Evolutionary conservation across 2,329 filamentous ascomycete species (phyloP).

Genomic region (Fusarium chaquense): DNA sequence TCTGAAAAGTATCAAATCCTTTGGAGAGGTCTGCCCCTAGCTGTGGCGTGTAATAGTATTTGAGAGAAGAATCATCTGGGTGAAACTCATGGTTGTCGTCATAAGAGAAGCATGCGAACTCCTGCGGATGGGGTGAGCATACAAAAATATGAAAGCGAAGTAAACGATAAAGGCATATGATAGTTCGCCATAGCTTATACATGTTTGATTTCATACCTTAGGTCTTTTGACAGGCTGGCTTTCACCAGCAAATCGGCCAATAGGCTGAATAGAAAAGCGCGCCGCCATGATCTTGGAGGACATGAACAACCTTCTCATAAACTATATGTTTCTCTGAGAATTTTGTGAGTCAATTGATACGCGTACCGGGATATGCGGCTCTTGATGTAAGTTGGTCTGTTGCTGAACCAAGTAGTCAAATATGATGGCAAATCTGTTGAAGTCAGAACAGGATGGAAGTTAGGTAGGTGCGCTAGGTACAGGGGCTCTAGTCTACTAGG

Average conservation of each 20-base stretch:
- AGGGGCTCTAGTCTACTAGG: too few relatives aligned
- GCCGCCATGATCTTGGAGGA: conserved; percentile 44
- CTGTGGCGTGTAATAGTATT: conserved; percentile 86
- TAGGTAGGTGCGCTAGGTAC: background rate
- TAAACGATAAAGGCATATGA: background rate
- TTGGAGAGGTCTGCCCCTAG: conserved; percentile 79
- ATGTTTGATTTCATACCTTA: conserved; percentile 63
- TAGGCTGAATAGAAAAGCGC: conserved; percentile 76
- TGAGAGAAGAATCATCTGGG: conserved; percentile 81
- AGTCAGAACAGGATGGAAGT: conserved; percentile 4
- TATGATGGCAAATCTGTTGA: background rate
- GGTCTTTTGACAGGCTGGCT: conserved; percentile 80
- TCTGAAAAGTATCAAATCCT: conserved; percentile 85
- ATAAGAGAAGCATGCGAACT: conserved; percentile 94
- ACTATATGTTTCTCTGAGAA: background rate
- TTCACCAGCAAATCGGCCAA: conserved; percentile 74
- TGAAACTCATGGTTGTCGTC: conserved; percentile 83
- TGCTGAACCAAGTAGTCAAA: background rate
- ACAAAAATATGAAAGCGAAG: too few relatives aligned
- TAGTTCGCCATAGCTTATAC: background rate
- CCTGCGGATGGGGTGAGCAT: conserved; percentile 61
- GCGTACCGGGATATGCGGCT: background rate
- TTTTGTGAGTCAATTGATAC: background rate
- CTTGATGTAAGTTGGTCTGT: background rate
- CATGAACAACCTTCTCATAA: background rate